Base-by-base conservation (phyloP, 2,329 filamentous ascomycete species). In the Ophiostoma australiae region DNA sequence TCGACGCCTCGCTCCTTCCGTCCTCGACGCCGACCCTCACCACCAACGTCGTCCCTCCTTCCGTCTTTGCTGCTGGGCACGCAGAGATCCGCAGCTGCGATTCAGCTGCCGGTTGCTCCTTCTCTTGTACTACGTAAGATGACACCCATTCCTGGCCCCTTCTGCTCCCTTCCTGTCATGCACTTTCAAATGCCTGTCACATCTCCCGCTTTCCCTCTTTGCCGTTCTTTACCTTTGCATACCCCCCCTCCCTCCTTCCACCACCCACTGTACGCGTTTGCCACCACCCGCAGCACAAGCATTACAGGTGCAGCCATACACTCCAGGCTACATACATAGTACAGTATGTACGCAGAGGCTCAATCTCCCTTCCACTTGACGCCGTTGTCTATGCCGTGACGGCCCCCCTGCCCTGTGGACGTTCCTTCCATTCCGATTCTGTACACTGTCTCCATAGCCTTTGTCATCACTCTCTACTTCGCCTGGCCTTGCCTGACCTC, bases 381-480 rank as follows among this genome's bases (percentile, higher is more conserved):
- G 44, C 44, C 37, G 37, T 39, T 11, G 37, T 10, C 44, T 48
- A 7, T 13, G 23, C 10, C 52, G 15, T 58, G 23, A 15, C 52
- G 27, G n/a, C 11, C 11, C 44, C 44, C 44, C 17, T 20, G n/a
- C 52, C 10, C 6, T n/a, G 5, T 48, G 17, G 44, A 48, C 17
- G 6, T 20, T 17, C 44, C 52, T 58, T 58, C 3, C 52, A n/a
- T n/a, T 13, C 39, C 52, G 10, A 15, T 48, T 48, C 44, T 48
- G 44, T n/a, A 48, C 15, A n/a, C 52, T 58, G 52, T 58, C 52
- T 58, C 52, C 52, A 58, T 58, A 58, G 44, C 52, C 48, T 58
- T 27, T 58, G 52, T 27, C 52, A 58, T 58, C 52, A 15, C 8
- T 13, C 23, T 13, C 27, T 17, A 48, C 44, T n/a, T 44, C 41